Base-by-base conservation (phyloP, 306 rosid species). In the Canavalia gladiata region DNA sequence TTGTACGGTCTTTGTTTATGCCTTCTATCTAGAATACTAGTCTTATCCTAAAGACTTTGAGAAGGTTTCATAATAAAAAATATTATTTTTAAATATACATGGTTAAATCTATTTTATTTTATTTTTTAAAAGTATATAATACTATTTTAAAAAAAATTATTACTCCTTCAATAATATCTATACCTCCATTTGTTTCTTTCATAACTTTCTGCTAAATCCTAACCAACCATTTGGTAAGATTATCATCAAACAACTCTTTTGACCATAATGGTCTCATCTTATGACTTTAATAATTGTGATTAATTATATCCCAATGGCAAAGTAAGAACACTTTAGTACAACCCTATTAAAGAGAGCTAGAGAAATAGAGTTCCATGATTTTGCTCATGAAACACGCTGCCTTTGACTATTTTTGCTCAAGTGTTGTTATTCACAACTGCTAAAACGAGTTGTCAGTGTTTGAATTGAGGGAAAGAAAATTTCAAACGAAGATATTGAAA, bases 201-300 rank as follows among this genome's bases (percentile, higher is more conserved):
- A n/a, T 39, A 58, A 52, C 56, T 11, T 11, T 12, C 68, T 42
- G 0, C 4, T 25, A 7, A 42, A 2, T 79, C 85, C 62, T 63
- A 81, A 81, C 86, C 77, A 65, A 82, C 81, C 75, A 51, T 72
- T 37, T 56, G 63, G 28, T 55, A 52, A 72, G 78, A 77, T 66
- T 72, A 6, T 29, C 65, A 66, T 57, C 58, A 72, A 45, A 43
- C 69, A 55, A 29, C 30, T 34, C 18, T n/a, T 34, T 43, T 77
- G 75, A 72, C 68, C 67, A 73, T 70, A 12, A 18, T 18, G 25
- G 25, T 18, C 25, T 18, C 25, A 18, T 18, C 25, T 18, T 18
- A 18, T 18, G 25, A 18, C 25, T 18, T 18, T 18, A 18, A 18
- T 18, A 18, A 18, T 18, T 18, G 25, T 18, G 0, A 18, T 18